Evolutionary conservation across 805 yeast genomes (phyloP), one percentile per base, ranked within the genome.

Genomic region (Kodamaea restingae): DNA sequence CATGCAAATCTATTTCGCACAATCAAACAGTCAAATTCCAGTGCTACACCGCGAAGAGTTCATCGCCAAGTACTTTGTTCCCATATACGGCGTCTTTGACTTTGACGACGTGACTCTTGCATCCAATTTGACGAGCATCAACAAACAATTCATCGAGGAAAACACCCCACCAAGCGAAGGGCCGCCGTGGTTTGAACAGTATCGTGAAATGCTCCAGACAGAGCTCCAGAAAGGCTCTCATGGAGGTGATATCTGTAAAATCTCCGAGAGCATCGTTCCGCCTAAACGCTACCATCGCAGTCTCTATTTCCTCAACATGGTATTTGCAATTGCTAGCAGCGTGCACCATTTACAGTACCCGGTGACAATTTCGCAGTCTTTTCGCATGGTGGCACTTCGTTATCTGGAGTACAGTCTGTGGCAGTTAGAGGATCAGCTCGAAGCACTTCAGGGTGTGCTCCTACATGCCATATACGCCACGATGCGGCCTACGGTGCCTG

Each of bases 401-500:
- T 75, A 73, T 56, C 63, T 77, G 20, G 81, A 82, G 42, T 65
- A 75, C 1, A 71, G 85, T 1, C 46, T 63, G 0, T 37, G 40
- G 40, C 18, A 27, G 15, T 9, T 24, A 4, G 84, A 87, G 49
- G 70, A 82, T 32, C 32, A 15, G 15, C 61, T 87, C 27, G 95
- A 85, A 49, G 71, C 84, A 1, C 58, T 88, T 3, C 91, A 84
- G 52, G 88, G 90, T 0, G 65, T 85, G 10, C 55, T 88, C 12
- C 63, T 86, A 10, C 61, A 84, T 30, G 78, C 91, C 0, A 54
- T 81, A 4, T 88, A 84, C 54, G 78, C 95, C 1, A 70, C 83
- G 24, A 87, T 88, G 95, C 71, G 95, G 41, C 96, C 96, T 0
- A 81, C 91, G 1, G 76, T 77, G 10, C 95, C 96, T 0, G 93